Base-by-base conservation (phyloP, 495 filamentous ascomycete genomes). In the Talaromyces liani region DNA sequence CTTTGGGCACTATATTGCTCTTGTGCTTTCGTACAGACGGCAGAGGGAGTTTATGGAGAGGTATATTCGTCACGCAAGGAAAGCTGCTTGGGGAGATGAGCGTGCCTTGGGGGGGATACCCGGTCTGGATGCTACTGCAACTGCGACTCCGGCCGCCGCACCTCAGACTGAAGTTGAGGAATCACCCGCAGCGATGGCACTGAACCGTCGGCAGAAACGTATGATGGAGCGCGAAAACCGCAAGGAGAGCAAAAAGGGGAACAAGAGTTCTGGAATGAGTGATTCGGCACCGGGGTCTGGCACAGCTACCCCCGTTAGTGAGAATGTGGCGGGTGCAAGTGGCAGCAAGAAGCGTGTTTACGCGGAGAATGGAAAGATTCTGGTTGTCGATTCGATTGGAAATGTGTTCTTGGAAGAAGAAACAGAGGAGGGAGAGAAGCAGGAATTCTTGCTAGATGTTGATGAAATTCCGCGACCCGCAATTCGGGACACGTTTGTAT, bases 371-470 rank as follows among this genome's bases (percentile, higher is more conserved):
- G 94, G 94, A 49, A 98, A 98, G 77, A 81, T 94, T 0, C 73
- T 98, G 45, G 88, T 98, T 64, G 94, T 98, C 6, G 94, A 98
- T 75, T 90, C 90, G 0, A 77, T 87, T 18, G 94, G 94, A 6
- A 91, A 95, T 70, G 94, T 98, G 25, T 98, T 88, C 73, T 79
- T 98, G 14, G 91, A 97, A 69, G 90, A 96, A 65, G 86, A 89
- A 67, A 88, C 88, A 31, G 92, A 93, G 69, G 89, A 97, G 6
- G 95, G 94, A 39, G 84, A 90, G 27, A 83, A 81, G 12, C 82
- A 87, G 58, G 92, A 98, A 71, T 95, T 85, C 70, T 73, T 96
- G 67, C 84, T 98, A 58, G 93, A 98, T 69, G 78, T 85, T 66
- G 80, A 87, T 61, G 87, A 91, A 64, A 82, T 91, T 41, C 75